Evolutionary conservation across 306 rosid genomes (phyloP).

Genomic region (Heteromeles arbutifolia): DNA sequence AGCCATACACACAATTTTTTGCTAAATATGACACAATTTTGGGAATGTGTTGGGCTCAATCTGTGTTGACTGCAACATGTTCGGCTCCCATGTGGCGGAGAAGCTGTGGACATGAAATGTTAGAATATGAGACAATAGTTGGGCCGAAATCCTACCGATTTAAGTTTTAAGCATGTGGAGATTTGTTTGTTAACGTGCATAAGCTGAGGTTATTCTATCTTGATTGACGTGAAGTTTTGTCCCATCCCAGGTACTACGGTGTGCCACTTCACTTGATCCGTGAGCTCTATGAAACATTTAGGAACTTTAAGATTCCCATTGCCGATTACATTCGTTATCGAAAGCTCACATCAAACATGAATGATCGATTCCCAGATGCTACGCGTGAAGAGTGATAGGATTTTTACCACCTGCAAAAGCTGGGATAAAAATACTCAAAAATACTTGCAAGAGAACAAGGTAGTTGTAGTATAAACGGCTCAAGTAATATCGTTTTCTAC

Average conservation of each 20-base stretch:
- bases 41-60: not conserved
- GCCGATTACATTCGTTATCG: too few species aligned
- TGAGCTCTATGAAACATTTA: conserved; percentile 95
- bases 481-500: too few species aligned
- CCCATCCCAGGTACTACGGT: conserved; percentile 63
- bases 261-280: conserved; percentile 94
- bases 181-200: not conserved
- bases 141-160: not conserved
- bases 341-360: too few species aligned
- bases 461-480: too few species aligned
- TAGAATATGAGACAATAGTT: not conserved
- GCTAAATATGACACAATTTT: not conserved
- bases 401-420: too few species aligned
- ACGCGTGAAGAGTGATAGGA: too few species aligned
- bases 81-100: not conserved
- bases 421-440: too few species aligned
- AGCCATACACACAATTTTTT: not conserved
- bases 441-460: too few species aligned
- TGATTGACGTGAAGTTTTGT: not conserved
- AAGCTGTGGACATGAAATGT: not conserved
- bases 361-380: too few species aligned
- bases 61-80: too few species aligned
- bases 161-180: not conserved
- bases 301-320: conserved; percentile 88
- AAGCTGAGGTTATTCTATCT: not conserved